Conservation (phyloP, 2,329 filamentous ascomycete genomes). For the Knufia fluminis region DNA sequence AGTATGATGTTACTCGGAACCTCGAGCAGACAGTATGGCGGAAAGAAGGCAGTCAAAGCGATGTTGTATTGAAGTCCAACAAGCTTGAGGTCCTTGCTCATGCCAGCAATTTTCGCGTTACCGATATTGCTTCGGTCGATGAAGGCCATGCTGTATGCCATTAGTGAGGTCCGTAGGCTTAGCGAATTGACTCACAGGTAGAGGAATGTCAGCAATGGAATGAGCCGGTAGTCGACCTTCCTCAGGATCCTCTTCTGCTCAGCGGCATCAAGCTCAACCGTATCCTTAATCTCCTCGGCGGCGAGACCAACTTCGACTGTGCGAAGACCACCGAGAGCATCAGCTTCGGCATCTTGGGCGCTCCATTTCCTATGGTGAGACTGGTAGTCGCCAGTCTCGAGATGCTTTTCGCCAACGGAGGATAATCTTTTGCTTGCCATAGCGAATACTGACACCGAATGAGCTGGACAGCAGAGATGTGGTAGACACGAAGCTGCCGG, state of each 20-base stretch:
- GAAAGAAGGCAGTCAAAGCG: conserved; percentile 34
- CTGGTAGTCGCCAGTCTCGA: not conserved
- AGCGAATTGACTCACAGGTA: conserved; percentile 14
- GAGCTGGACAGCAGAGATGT: not conserved
- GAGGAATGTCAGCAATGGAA: conserved; percentile 12
- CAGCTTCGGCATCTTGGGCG: conserved; percentile 7
- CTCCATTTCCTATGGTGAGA: conserved; percentile 1
- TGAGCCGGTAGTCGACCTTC: conserved; percentile 7
- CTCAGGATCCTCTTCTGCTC: conserved; percentile 7
- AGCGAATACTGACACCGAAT: not conserved
- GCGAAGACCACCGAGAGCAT: conserved; percentile 10
- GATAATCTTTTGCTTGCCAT: not conserved
- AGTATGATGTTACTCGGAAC: conserved; percentile 36
- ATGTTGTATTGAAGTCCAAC: conserved; percentile 29
- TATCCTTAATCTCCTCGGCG: conserved; percentile 9
- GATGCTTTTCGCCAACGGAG: not conserved
- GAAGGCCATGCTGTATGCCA: conserved; percentile 11
- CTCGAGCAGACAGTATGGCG: conserved; percentile 32
- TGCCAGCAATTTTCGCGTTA: conserved; percentile 29
- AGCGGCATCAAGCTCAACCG: conserved; percentile 6
- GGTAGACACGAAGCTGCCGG: not conserved
- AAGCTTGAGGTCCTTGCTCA: conserved; percentile 24
- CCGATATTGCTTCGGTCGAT: conserved; percentile 34
- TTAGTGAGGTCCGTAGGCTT: not conserved
- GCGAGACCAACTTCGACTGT: conserved; percentile 11